phyloP scores from a whole-genome alignment of 1,284 basidiomycete genomes.

The Cutaneotrichosporon sp. region DNA sequence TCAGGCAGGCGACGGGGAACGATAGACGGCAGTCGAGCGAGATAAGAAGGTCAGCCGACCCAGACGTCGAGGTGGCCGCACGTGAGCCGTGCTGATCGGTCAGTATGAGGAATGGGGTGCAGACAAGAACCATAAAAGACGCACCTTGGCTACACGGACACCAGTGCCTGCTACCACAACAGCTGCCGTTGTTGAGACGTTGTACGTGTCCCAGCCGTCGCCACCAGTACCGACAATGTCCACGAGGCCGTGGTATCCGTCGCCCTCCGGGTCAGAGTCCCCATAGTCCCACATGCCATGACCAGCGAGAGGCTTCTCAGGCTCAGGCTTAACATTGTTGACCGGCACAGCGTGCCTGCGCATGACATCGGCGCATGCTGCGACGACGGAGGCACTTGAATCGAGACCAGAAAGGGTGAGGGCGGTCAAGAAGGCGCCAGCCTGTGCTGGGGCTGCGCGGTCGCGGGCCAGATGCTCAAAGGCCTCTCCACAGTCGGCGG shows the following conservation, averaged over 20 bases:
- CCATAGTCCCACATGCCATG: slow-evolving; percentile 45
- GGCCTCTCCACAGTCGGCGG: slow-evolving; percentile 64
- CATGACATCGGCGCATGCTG: slow-evolving; percentile 69
- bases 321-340: slow-evolving; percentile 48
- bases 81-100: slow-evolving; percentile 78
- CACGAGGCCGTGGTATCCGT: slow-evolving; percentile 46
- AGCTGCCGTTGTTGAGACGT: slow-evolving; percentile 92
- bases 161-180: slow-evolving; percentile 94
- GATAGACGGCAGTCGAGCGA: slow-evolving; percentile 77
- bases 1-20: slow-evolving; percentile 59
- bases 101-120: neutral
- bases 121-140: neutral
- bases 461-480: slow-evolving; percentile 63
- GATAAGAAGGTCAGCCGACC: slow-evolving; percentile 87
- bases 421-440: slow-evolving; percentile 77
- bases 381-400: slow-evolving; percentile 65
- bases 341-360: slow-evolving; percentile 58
- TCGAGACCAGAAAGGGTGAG: slow-evolving; percentile 72
- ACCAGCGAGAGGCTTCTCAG: slow-evolving; percentile 8
- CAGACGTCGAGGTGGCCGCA: slow-evolving; percentile 90
- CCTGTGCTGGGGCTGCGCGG: slow-evolving; percentile 50
- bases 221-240: slow-evolving; percentile 79
- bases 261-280: slow-evolving; percentile 43
- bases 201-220: slow-evolving; percentile 95
- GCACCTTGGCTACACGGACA: slow-evolving; percentile 84